A percentile compares a stretch with the other conserved stretches of the same genome.
Evolutionary conservation across 495 filamentous ascomycete genomes (phyloP).

Genomic region (Symbiotaphrina buchneri): DNA sequence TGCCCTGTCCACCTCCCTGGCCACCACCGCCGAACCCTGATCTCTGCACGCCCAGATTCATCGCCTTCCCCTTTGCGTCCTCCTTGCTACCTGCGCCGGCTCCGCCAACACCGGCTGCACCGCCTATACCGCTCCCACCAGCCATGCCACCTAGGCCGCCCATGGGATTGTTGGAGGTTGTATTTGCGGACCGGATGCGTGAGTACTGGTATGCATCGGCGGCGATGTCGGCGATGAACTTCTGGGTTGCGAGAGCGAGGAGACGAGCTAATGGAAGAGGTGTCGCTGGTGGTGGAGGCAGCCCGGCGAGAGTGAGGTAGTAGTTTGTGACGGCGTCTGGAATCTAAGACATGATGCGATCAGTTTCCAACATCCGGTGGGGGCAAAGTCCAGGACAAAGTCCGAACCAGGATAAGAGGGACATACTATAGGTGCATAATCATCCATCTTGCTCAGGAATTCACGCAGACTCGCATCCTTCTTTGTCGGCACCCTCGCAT

Average conservation of each 20-base stretch:
- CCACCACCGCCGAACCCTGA: slow-evolving; percentile 88
- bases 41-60: slow-evolving; percentile 66
- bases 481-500: slow-evolving; percentile 35
- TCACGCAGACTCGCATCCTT: slow-evolving; percentile 84
- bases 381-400: not conserved
- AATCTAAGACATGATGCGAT: too few relatives aligned
- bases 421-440: slow-evolving; percentile 89
- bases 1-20: slow-evolving; percentile 69
- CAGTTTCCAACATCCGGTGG: slow-evolving; percentile 8
- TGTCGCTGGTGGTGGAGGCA: slow-evolving; percentile 71
- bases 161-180: slow-evolving; percentile 63
- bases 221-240: slow-evolving; percentile 93
- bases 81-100: slow-evolving; percentile 23
- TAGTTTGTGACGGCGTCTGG: slow-evolving; percentile 94
- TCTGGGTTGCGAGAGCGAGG: slow-evolving; percentile 87
- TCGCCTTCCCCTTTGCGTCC: slow-evolving; percentile 21
- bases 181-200: slow-evolving; percentile 80
- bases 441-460: slow-evolving; percentile 89
- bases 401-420: not conserved
- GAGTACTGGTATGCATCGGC: slow-evolving; percentile 95
- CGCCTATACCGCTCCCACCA: slow-evolving; percentile 22
- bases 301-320: slow-evolving; percentile 88
- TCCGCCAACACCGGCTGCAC: slow-evolving; percentile 24
- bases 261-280: slow-evolving; percentile 76
- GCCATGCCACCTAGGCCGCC: slow-evolving; percentile 62